Conservation (phyloP, 768 basidiomycete species). For the Kondoa malvinella region DNA sequence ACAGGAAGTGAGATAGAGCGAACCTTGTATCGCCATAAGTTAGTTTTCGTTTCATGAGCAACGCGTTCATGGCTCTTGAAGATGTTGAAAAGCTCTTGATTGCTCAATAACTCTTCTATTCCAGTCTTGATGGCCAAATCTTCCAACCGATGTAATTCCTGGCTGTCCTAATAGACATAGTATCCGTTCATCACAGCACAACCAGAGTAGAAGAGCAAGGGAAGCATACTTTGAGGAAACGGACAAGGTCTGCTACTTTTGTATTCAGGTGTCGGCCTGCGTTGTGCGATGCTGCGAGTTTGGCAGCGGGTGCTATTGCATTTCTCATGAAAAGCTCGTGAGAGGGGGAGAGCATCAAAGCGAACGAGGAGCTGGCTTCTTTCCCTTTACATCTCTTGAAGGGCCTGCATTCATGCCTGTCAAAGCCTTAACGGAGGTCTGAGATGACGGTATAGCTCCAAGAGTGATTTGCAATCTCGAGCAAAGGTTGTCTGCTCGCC, state of each 20-base stretch:
- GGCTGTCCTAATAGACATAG: background rate
- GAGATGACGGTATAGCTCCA: no score
- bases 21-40: conserved; percentile 72
- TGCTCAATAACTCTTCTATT: conserved; percentile 53
- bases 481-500: no score
- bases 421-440: background rate
- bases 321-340: background rate
- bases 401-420: background rate
- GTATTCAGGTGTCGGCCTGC: background rate
- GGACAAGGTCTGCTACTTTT: conserved; percentile 6
- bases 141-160: conserved; percentile 42
- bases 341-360: background rate
- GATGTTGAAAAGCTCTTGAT: conserved; percentile 53
- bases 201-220: background rate
- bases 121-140: conserved; percentile 68
- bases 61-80: conserved; percentile 69
- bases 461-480: no score
- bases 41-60: conserved; percentile 61
- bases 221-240: conserved; percentile 1
- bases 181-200: background rate
- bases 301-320: background rate
- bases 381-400: background rate
- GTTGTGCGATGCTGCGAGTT: background rate
- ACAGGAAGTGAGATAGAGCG: conserved; percentile 12
- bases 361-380: background rate